Base-by-base conservation (phyloP, 768 basidiomycete genomes). In the Boletus fagicola region DNA sequence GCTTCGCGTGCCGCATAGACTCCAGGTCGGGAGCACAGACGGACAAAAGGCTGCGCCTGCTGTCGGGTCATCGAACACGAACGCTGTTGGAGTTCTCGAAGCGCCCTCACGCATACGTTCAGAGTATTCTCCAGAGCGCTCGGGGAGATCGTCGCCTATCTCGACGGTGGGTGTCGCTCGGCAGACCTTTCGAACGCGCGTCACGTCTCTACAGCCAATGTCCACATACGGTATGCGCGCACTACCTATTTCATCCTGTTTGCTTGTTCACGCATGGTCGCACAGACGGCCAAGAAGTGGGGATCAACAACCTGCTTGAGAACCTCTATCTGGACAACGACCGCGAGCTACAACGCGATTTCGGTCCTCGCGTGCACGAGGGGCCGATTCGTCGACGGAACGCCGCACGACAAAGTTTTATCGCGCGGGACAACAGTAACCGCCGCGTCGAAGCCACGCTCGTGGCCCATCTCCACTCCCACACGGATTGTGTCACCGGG, bases 41-140 rank as follows among this genome's bases (percentile, higher is more conserved):
- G 82, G 85, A 1, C 86, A 86, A 62, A 95, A 96, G 67, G 94
- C 91, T 5, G 90, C 92, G 0, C 90, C 97, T 28, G 92, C 94
- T 5, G 76, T 98, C 40, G 94, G 90, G 2, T 89, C 94, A 3
- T 91, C 90, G 8, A 88, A 83, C 67, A 82, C 86, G 8, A 94
- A 87, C 65, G 96, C 90, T 0, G 80, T 85, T 10, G 96, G 96
- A 0, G 73, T 92, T 44, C 71, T 97, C 55, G 90, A 98, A 64
- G 80, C 88, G 0, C 87, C 92, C 45, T 80, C 83, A 2, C 83
- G 85, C 64, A 75, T 90, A 35, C 79, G 80, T 31, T 75, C 83
- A 5, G 88, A 91, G 22, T 79, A 78, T 3, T 88, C 87, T 4
- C 82, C 86, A 1, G 86, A 87, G 33, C 75, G 79, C 3, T 94